Conservation (phyloP, 2,329 filamentous ascomycete genomes). For the Penicillium vulpinum region DNA sequence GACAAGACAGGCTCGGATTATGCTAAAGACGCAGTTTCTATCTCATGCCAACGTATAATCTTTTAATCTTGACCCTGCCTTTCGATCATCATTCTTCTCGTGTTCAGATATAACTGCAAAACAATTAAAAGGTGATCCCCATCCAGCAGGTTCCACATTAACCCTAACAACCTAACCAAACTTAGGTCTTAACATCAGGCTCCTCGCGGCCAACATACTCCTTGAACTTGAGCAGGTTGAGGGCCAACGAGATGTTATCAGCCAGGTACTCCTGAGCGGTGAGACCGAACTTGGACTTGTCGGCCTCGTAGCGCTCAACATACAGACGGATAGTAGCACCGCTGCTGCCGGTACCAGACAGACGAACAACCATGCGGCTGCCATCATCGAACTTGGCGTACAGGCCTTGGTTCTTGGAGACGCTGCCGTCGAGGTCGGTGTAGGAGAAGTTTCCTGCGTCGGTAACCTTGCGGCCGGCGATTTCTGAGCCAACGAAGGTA, state of each 20-base stretch:
- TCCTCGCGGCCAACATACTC: slow-evolving; percentile 89
- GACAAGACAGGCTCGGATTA: slow-evolving; percentile 1
- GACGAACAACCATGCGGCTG: slow-evolving; percentile 88
- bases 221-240: slow-evolving; percentile 85
- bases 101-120: slow-evolving; percentile 9
- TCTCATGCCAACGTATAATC: slow-evolving; percentile 2
- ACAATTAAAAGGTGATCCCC: slow-evolving; percentile 22
- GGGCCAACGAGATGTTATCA: slow-evolving; percentile 82
- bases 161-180: not conserved
- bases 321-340: slow-evolving; percentile 96
- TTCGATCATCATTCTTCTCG: slow-evolving; percentile 17
- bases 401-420: slow-evolving; percentile 93
- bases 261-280: slow-evolving; percentile 93
- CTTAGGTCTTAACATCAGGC: slow-evolving; percentile 93
- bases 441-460: slow-evolving; percentile 97
- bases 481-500: slow-evolving; percentile 79
- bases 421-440: slow-evolving; percentile 96
- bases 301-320: slow-evolving; percentile 89
- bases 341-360: slow-evolving; percentile 92
- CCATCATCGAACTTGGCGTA: slow-evolving; percentile 93
- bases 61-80: slow-evolving; percentile 12
- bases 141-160: slow-evolving; percentile 26
- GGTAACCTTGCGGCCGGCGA: slow-evolving; percentile 78
- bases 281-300: slow-evolving; percentile 72
- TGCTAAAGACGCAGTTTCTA: slow-evolving; percentile 2